A percentile compares a stretch with the other conserved stretches of the same genome.
Conservation (phyloP, 2,329 filamentous ascomycete species). For the Phaeosphaeriaceae sp. region DNA sequence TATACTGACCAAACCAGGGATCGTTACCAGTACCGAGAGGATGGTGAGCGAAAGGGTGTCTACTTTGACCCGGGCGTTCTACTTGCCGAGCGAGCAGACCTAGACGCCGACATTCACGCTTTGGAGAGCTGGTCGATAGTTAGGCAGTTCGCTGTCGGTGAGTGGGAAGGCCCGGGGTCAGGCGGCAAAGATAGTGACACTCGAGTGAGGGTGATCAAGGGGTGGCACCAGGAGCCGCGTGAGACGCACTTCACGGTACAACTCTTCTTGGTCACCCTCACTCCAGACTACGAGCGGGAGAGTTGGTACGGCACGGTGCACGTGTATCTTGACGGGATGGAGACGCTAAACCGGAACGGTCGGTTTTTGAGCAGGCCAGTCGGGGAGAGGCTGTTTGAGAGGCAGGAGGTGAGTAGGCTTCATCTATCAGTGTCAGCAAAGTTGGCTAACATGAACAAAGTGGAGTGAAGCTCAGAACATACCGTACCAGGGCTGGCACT, state of each 20-base stretch:
- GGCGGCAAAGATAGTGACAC: constrained; percentile 1
- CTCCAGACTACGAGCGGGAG: not conserved
- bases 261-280: not conserved
- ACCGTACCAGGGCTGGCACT: too few species aligned
- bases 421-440: too few species aligned
- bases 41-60: not conserved
- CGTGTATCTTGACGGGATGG: constrained; percentile 14
- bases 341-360: not conserved
- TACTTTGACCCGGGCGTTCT: not conserved
- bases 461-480: too few species aligned
- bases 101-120: not conserved
- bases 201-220: constrained; percentile 3
- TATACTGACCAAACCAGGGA: too few species aligned
- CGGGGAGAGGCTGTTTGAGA: too few species aligned
- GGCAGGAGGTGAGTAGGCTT: too few species aligned
- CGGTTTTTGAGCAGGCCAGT: too few species aligned
- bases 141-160: not conserved
- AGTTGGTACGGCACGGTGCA: constrained; percentile 5
- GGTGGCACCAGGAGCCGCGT: constrained; percentile 8
- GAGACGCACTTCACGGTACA: constrained; percentile 11
- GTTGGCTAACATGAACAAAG: too few species aligned
- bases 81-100: not conserved
- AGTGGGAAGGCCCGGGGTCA: not conserved
- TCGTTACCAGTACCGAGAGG: too few species aligned
- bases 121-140: not conserved